phyloP scores from a whole-genome alignment of 208 protist species.

The Trypanosoma rangeli region DNA sequence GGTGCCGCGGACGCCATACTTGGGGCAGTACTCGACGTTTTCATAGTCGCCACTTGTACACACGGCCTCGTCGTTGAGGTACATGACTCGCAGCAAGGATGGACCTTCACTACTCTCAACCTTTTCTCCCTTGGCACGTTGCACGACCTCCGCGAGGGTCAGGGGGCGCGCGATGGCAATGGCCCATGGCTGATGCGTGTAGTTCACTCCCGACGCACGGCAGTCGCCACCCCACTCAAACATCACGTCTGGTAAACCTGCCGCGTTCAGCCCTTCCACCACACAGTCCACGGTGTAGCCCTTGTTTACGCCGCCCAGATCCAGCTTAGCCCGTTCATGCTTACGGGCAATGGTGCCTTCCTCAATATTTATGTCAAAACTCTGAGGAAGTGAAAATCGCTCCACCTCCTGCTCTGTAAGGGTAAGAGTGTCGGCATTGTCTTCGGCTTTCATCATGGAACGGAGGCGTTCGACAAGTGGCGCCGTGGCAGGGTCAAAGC shows the following conservation, averaged over 20 bases:
- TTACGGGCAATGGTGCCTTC: conserved; percentile 38
- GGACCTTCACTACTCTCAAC: conserved; percentile 1
- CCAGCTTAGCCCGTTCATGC: conserved; percentile 34
- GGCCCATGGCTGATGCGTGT: conserved; percentile 32
- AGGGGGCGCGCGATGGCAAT: conserved; percentile 43
- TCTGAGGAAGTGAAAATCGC: conserved; percentile 31
- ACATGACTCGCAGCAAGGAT: conserved; percentile 33
- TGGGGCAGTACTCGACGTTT: conserved; percentile 24
- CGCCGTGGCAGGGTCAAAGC: conserved; percentile 40
- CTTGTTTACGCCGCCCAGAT: conserved; percentile 52
- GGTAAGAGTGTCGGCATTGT: background rate
- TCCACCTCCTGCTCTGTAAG: conserved; percentile 33
- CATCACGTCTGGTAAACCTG: conserved; percentile 35
- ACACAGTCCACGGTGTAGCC: conserved; percentile 52
- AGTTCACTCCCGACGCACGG: conserved; percentile 37
- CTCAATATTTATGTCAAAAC: conserved; percentile 38
- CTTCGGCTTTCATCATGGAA: conserved; percentile 7
- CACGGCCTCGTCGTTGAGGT: conserved; percentile 40
- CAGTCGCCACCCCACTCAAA: conserved; percentile 64
- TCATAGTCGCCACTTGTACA: conserved; percentile 59
- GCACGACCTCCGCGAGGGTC: conserved; percentile 26
- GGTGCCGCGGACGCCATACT: conserved; percentile 8
- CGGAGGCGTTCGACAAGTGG: conserved; percentile 32
- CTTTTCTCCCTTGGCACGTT: conserved; percentile 10
- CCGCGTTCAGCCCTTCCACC: conserved; percentile 40